Base-by-base conservation (phyloP, 208 protist genomes). In the Acanthamoeba quina region DNA sequence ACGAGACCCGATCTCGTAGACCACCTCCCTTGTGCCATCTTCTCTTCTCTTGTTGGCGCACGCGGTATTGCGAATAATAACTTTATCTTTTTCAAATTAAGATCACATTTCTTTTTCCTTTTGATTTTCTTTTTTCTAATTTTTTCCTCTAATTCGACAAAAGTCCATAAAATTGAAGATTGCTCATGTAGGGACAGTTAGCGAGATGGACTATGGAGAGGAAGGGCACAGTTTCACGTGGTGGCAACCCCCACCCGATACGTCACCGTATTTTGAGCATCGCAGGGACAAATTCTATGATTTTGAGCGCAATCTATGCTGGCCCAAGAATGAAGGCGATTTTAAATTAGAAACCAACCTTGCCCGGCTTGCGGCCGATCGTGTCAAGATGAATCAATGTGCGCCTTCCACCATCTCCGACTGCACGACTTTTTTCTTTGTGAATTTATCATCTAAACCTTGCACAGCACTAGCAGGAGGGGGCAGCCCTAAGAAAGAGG, bases 231-330 rank as follows among this genome's bases (percentile, higher is more conserved):
- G 26, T 13, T 85, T 85, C 34, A 13, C 56, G 76, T 85, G 76
- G 76, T 85, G 76, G 76, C 24, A 58, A 21, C 76, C 76, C 0
- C 76, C 76, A 26, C 76, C 76, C 34, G 76, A 85, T 6, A 13
- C 76, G 26, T 5, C n/a, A 4, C 76, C 76, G 5, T 85, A 19
- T 44, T 85, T 85, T 29, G 76, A 85, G 47, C 76, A 85, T 3
- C 56, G 76, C 76, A 54, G 47, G 10, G 76, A 85, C 26, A 85
- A 85, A 44, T 85, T 60, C 29, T 85, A 85, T 41, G 24, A 47
- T 29, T 85, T 85, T 13, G 76, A 85, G 15, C 76, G 76, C 9
- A 58, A n/a, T 5, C 0, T 58, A 0, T 85, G 76, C 47, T 21
- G 37, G 76, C 76, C 76, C 3, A 85, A 58, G 47, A 58, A 3